Percentiles rank a stretch among this genome's conserved stretches.
phyloP scores from a whole-genome alignment of 2,329 filamentous ascomycete genomes.

The Apiospora arundinis region DNA sequence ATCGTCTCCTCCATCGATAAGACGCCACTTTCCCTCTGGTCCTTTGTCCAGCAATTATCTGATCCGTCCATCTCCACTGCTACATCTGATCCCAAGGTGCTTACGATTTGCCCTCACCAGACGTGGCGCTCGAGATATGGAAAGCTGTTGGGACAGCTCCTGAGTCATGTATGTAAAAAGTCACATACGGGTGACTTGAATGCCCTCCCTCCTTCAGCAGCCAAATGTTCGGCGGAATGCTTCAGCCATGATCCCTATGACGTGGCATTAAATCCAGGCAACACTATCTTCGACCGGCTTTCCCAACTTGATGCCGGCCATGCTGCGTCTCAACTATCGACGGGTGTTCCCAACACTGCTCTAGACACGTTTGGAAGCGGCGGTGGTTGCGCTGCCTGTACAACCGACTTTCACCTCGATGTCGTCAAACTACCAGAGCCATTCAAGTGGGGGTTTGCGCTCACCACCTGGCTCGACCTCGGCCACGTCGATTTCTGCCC shows the following conservation, averaged over 20 bases:
- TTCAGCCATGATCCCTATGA: slow-evolving; percentile 28
- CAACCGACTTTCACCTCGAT: slow-evolving; percentile 33
- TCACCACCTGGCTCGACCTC: slow-evolving; percentile 35
- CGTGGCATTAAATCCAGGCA: slow-evolving; percentile 29
- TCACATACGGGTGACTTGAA: slow-evolving; percentile 18
- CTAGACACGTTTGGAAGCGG: slow-evolving; percentile 25
- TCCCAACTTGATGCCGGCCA: slow-evolving; percentile 23
- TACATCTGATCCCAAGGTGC: slow-evolving; percentile 23
- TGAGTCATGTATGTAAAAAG: slow-evolving; percentile 25
- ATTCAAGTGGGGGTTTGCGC: slow-evolving; percentile 34
- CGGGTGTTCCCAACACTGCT: background rate
- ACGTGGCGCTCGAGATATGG: slow-evolving; percentile 28
- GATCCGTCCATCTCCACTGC: slow-evolving; percentile 23
- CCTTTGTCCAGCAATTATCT: slow-evolving; percentile 29
- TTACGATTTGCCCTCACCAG: slow-evolving; percentile 31
- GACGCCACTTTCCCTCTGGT: slow-evolving; percentile 29
- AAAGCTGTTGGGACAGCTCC: slow-evolving; percentile 24
- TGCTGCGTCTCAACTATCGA: slow-evolving; percentile 25
- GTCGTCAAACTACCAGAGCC: slow-evolving; percentile 31
- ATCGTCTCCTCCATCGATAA: slow-evolving; percentile 34
- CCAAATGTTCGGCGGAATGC: slow-evolving; percentile 26
- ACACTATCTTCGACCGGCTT: slow-evolving; percentile 31
- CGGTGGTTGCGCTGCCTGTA: slow-evolving; percentile 30
- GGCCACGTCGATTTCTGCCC: slow-evolving; percentile 31
- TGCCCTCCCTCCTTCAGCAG: background rate